Evolutionary conservation across 2,329 filamentous ascomycete genomes (phyloP).

Genomic region (Xylaria sp.): DNA sequence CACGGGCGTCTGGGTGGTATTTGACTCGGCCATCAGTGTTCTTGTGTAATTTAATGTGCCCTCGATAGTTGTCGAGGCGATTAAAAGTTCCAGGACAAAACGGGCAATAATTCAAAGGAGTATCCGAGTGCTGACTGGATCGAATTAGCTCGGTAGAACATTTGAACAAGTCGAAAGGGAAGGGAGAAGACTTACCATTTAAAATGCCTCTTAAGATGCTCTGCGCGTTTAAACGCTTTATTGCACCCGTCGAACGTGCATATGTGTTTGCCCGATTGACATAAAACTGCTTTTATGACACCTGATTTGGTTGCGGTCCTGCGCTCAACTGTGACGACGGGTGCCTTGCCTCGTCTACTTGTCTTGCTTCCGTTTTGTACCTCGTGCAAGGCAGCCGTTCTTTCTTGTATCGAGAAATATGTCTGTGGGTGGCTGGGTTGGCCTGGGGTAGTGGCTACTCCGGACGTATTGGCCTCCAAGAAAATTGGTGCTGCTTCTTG

Average conservation of each 20-base stretch:
- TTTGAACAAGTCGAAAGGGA: slow-evolving; percentile 10
- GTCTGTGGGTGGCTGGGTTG: neutral
- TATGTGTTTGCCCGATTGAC: neutral
- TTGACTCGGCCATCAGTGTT: slow-evolving; percentile 48
- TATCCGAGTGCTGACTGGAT: slow-evolving; percentile 45
- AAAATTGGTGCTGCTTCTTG: slow-evolving; percentile 40
- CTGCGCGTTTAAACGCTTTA: slow-evolving; percentile 60
- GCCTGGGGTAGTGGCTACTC: neutral
- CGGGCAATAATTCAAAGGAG: slow-evolving; percentile 10
- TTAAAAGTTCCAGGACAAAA: slow-evolving; percentile 48
- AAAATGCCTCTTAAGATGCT: slow-evolving; percentile 67
- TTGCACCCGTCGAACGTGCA: slow-evolving; percentile 48
- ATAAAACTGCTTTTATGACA: neutral
- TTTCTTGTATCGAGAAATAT: slow-evolving; percentile 53
- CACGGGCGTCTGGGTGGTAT: slow-evolving; percentile 47
- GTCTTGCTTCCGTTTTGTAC: slow-evolving; percentile 46
- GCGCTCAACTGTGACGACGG: slow-evolving; percentile 15
- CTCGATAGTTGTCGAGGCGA: slow-evolving; percentile 54
- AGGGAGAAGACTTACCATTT: slow-evolving; percentile 55
- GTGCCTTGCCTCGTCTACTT: slow-evolving; percentile 23
- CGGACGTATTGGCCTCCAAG: slow-evolving; percentile 39
- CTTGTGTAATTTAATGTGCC: slow-evolving; percentile 55
- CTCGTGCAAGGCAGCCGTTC: slow-evolving; percentile 58
- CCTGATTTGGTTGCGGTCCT: slow-evolving; percentile 51
- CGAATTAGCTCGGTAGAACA: slow-evolving; percentile 45